These are phyloP conservation scores for Crucibulum laeve DNA, from an alignment of 768 basidiomycete genomes.

Conservation along the genomic window DNA sequence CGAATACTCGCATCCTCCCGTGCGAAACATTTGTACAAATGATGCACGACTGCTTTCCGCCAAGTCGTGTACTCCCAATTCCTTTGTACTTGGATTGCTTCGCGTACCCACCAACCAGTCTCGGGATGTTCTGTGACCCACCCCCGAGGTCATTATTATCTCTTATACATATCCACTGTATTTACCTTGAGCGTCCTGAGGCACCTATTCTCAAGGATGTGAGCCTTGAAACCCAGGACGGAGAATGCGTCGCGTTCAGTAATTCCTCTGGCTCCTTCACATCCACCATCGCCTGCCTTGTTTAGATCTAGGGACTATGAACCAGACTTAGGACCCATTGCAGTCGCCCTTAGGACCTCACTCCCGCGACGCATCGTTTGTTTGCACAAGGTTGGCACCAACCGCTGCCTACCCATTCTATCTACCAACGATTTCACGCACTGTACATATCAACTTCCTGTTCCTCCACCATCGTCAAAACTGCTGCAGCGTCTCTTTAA, in stretches of 20 bases:
- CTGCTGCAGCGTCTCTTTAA: too few relatives aligned
- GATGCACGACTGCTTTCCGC: too few relatives aligned
- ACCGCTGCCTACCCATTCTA: too few relatives aligned
- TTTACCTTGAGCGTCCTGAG: constrained; percentile 79
- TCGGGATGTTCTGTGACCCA: constrained; percentile 59
- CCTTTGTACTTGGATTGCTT: too few relatives aligned
- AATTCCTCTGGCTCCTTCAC: constrained; percentile 92
- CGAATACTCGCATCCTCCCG: too few relatives aligned
- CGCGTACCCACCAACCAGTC: constrained; percentile 77
- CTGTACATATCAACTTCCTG: too few relatives aligned
- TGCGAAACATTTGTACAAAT: too few relatives aligned
- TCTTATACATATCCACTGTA: constrained; percentile 80
- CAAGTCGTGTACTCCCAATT: too few relatives aligned
- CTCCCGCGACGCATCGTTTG: too few relatives aligned
- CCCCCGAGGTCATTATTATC: constrained; percentile 65
- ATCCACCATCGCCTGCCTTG: constrained; percentile 81
- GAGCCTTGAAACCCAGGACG: constrained; percentile 60
- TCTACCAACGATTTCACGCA: too few relatives aligned
- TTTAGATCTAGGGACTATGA: constrained; percentile 92
- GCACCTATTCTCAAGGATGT: constrained; percentile 68
- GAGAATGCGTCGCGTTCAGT: constrained; percentile 91
- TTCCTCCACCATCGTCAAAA: too few relatives aligned
- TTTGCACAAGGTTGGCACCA: too few relatives aligned
- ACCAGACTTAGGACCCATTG: constrained; percentile 60
- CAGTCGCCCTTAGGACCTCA: constrained; percentile 50